Conservation (phyloP, 2,329 filamentous ascomycete species). For the Aspergillus thermomutatus region DNA sequence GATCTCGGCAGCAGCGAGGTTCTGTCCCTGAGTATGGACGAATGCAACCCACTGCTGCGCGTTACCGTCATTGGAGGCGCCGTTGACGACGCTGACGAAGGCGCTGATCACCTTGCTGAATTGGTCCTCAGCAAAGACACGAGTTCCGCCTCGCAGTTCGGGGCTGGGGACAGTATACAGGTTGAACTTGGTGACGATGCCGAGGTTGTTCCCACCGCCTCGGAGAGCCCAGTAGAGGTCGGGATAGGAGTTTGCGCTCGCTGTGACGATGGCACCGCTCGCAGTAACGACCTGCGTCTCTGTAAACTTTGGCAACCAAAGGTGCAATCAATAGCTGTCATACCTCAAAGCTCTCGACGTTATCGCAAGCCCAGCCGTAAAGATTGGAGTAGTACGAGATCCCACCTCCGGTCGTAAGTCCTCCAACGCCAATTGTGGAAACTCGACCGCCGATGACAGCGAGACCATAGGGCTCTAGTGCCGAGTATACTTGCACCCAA, state of each 20-base stretch:
- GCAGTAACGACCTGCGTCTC: slow-evolving; percentile 22
- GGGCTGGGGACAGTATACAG: slow-evolving; percentile 38
- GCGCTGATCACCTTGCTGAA: slow-evolving; percentile 32
- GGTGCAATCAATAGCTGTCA: not conserved
- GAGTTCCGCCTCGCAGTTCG: slow-evolving; percentile 38
- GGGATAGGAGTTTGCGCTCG: slow-evolving; percentile 22
- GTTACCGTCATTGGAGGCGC: slow-evolving; percentile 28
- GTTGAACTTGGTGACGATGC: slow-evolving; percentile 38
- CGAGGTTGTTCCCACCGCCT: slow-evolving; percentile 41
- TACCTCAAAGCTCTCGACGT: slow-evolving; percentile 33
- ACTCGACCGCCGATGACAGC: slow-evolving; percentile 34
- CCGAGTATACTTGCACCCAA: slow-evolving; percentile 34
- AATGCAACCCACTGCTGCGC: slow-evolving; percentile 34
- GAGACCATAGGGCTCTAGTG: slow-evolving; percentile 29
- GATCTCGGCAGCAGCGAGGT: slow-evolving; percentile 29
- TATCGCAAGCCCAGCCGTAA: slow-evolving; percentile 37
- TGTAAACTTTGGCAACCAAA: not conserved
- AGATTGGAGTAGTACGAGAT: slow-evolving; percentile 31
- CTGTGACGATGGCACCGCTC: slow-evolving; percentile 27
- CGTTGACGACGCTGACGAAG: slow-evolving; percentile 25
- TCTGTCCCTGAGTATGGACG: slow-evolving; percentile 21
- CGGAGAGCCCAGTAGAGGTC: slow-evolving; percentile 41
- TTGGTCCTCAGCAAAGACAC: slow-evolving; percentile 24
- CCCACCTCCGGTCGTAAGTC: slow-evolving; percentile 25
- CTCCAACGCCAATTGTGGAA: slow-evolving; percentile 21